Evolutionary conservation across 805 yeast species (phyloP), one percentile per base, ranked within the genome.

Genomic region (Ogataea pini): DNA sequence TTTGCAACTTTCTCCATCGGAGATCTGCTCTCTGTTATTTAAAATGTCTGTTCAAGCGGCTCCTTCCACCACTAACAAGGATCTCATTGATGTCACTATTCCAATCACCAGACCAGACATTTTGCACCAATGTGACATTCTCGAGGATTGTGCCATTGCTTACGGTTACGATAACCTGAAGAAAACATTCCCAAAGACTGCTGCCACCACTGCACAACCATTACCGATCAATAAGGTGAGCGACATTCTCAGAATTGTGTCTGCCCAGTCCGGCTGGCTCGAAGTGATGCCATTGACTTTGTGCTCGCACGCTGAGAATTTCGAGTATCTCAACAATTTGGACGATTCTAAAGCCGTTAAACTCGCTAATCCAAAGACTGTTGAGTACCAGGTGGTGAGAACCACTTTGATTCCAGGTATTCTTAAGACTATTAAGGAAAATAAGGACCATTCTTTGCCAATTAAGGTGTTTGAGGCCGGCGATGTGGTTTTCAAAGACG

Each of bases 71-170:
- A 58, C 65, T 1, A 76, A 79, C 55, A 60, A 70, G 7, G 75
- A 82, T 54, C 64, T 79, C 33, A 64, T 88, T 43, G 80, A 82
- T 44, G 91, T 90, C 48, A 65, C 71, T 32, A 81, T 94, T 50
- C 99, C 99, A 54, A 85, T 89, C 62, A 94, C 99, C 32, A 86
- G 99, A 75, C 84, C 98, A 9, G 99, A 94, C 70, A 80, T 94
- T 53, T 77, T 94, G 62, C 99, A 94, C 70, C 96, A 89, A 67
- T 92, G 98, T 77, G 99, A 94, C 71, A 85, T 94, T 57, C 88
- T 94, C 96, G 99, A 94, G 71, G 99, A 94, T 69, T 96, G 92
- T 42, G 99, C 97, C 41, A 86, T 94, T 64, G 95, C 89, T 25
- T 94, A 89, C 65, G 99, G 99, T 49, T 94, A 86, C 77, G 86